Evolutionary conservation across 163 green algal genomes (phyloP).

Genomic region (Trebouxia gelatinosa): DNA sequence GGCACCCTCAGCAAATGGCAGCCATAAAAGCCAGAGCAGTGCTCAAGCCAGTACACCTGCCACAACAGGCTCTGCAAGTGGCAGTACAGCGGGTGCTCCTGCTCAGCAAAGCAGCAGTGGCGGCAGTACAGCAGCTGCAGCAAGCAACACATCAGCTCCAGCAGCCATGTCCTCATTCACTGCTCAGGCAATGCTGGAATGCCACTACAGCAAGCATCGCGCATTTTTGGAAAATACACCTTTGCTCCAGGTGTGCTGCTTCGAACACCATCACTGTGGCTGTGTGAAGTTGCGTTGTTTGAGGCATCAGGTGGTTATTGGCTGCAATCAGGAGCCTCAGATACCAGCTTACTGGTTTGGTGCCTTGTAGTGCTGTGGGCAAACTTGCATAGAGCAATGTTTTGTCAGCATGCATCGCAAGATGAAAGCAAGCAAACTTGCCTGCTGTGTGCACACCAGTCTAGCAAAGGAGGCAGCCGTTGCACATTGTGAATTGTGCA

Average conservation of each 20-base stretch:
- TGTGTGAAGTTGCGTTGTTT: not conserved
- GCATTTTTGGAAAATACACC: constrained; percentile 49
- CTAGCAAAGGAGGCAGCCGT: too few species aligned
- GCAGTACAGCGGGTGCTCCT: not conserved
- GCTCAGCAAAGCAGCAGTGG: constrained; percentile 16
- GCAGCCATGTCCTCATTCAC: constrained; percentile 24
- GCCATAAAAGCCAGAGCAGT: not conserved
- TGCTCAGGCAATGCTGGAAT: constrained; percentile 55
- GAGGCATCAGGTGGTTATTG: not conserved
- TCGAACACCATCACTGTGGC: not conserved
- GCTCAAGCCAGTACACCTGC: not conserved
- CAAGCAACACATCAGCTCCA: constrained; percentile 14
- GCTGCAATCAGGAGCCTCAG: not conserved
- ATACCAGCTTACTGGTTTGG: too few species aligned
- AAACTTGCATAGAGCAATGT: too few species aligned
- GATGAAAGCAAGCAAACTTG: too few species aligned
- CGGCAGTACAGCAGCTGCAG: constrained; percentile 21
- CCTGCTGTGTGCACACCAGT: too few species aligned
- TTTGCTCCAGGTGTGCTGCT: constrained; percentile 31
- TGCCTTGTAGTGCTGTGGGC: too few species aligned
- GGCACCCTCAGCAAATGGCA: constrained; percentile 2
- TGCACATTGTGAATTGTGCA: too few species aligned
- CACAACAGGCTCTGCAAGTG: constrained; percentile 11
- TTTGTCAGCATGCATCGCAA: too few species aligned
- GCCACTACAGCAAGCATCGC: constrained; percentile 56